Base-by-base conservation (phyloP, 1,139 yeast genomes). In the Yamadazyma conglobata region DNA sequence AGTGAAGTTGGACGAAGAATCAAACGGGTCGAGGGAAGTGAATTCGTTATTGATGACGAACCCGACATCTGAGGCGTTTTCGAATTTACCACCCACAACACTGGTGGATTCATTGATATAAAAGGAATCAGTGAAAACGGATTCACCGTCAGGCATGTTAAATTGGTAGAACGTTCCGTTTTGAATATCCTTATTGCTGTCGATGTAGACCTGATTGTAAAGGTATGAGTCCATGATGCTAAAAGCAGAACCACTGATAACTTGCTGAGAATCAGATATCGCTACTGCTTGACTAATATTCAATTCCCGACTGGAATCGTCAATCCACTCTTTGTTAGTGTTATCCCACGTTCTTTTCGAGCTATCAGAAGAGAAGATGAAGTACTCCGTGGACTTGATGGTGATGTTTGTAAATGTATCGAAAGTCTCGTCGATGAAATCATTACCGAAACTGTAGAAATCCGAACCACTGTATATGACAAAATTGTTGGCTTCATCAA, bases 71-170 rank as follows among this genome's bases (percentile, higher is more conserved):
- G 10, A 16, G 8, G 35, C 24, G 2, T 59, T 40, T 9, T 39
- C 39, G 42, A 69, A 67, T n/a, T 46, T 43, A 5, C 75, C 74
- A 10, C 83, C 88, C 28, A 81, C 46, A 1, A 75, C 69, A 30
- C 79, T 62, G 4, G 70, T 40, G 0, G 77, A 50, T 13, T 58
- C 58, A 46, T 80, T 79, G 24, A 81, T 60, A 31, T 56, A 61
- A 37, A 46, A 62, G 0, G 73, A 58, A 4, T 47, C 37, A 10
- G 50, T 35, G 13, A 82, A 75, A 1, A 54, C 50, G 15, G 80
- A 81, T 12, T 22, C 25, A 6, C 42, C 27, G 7, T 62, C 40
- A 14, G 48, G 40, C 25, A 64, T 43, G 20, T 54, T 46, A 34
- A 47, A 63, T 5, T 41, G 36, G 5, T 46, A 39, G 26, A 66